phyloP scores from a whole-genome alignment of 2,329 filamentous ascomycete genomes.

The Colletotrichum coccodes region DNA sequence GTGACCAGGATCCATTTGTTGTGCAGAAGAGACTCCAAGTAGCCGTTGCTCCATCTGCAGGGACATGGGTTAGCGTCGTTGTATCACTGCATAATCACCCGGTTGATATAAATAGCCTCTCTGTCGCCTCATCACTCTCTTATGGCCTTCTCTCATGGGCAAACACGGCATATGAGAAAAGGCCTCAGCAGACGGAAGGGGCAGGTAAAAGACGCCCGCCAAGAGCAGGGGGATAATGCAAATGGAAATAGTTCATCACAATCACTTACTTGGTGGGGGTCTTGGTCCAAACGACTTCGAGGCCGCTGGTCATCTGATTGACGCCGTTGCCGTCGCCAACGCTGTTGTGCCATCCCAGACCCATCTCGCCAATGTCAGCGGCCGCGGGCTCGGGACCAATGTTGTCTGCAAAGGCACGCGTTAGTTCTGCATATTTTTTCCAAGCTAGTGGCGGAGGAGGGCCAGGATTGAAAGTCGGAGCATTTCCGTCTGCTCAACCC shows the following conservation, averaged over 20 bases:
- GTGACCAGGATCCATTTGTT: conserved; percentile 82
- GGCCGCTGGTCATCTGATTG: conserved; percentile 78
- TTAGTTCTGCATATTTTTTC: conserved; percentile 11
- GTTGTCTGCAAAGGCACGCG: conserved; percentile 59
- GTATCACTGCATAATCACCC: conserved; percentile 30
- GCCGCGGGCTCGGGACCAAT: conserved; percentile 75
- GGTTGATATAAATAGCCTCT: conserved; percentile 21
- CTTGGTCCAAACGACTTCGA: conserved; percentile 84
- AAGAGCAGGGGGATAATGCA: conserved; percentile 1
- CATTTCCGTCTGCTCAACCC: neutral
- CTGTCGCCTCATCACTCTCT: neutral
- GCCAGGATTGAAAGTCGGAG: neutral
- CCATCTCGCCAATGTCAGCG: conserved; percentile 72
- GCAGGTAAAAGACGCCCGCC: neutral
- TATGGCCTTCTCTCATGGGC: conserved; percentile 17
- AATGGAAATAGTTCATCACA: conserved; percentile 4
- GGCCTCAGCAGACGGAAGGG: neutral
- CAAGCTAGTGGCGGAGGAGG: neutral
- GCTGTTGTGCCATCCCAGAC: conserved; percentile 77
- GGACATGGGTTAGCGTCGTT: conserved; percentile 22
- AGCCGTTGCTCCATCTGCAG: conserved; percentile 73
- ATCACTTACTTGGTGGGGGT: conserved; percentile 68
- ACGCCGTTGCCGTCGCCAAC: conserved; percentile 74
- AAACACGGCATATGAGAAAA: neutral
- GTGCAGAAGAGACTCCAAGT: conserved; percentile 80